Base-by-base conservation (phyloP, 495 filamentous ascomycete genomes). In the Polyplosphaeria fusca region DNA sequence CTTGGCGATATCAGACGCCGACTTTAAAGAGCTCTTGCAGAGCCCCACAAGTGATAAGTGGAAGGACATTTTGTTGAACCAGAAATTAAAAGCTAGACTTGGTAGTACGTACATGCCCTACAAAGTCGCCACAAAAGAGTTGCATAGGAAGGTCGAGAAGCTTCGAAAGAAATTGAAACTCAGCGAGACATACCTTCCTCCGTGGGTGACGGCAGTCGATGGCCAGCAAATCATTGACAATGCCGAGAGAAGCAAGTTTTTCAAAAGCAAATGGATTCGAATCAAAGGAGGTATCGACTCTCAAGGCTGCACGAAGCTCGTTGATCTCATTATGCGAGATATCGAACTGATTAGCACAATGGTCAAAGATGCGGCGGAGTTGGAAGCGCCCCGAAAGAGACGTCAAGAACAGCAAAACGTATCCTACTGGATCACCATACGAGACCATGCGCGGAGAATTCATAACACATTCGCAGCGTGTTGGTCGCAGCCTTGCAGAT, bases 401-500 rank as follows among this genome's bases (percentile, higher is more conserved):
- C 3, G 25, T 18, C 24, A 51, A 58, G 26, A 45, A 40, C 23
- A 19, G 37, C 18, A 18, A 30, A 20, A 18, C 50, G 18, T 49
- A 45, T 2, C 49, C 30, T 44, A 61, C 32, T 69, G 65, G 30
- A 37, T 48, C 5, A 52, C 35, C 35, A 53, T 69, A 13, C 60
- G 64, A 23, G 45, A 54, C 9, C 54, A 70, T 35, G 60, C 67
- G 1, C 55, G 48, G 20, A 55, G 44, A 18, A 51, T 70, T 13
- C 62, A 60, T 32, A 37, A 44, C 7, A 58, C 53, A 27, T 50
- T 70, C 42, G 52, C 25, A 50, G 61, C 54, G 43, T 46, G 35
- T 24, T n/a, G n/a, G n/a, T 65, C 35, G 49, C 47, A 11, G 28
- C 51, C 58, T 20, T 69, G 68, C 57, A 11, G 24, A 13, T 70